Percentiles rank a stretch among this genome's conserved stretches.
These are phyloP conservation scores for Solanum hybrid DNA, from an alignment of 305 asterid genomes.

Conservation along the genomic window DNA sequence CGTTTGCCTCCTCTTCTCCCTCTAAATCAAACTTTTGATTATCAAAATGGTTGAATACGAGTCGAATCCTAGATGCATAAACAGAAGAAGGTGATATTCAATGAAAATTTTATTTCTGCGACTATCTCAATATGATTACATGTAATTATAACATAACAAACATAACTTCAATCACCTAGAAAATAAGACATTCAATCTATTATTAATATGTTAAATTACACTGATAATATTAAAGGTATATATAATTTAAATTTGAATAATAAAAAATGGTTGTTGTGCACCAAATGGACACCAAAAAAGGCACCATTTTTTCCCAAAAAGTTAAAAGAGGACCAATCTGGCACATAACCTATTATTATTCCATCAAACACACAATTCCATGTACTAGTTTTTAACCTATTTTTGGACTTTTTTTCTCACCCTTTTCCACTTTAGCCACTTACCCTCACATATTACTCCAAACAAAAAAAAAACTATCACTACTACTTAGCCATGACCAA, in stretches of 20 bases:
- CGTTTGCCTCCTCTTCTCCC: background rate
- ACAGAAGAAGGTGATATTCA: background rate
- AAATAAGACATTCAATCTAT: background rate
- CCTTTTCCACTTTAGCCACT: constrained; percentile 35
- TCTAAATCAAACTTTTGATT: background rate
- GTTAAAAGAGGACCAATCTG: constrained; percentile 24
- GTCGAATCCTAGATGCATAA: background rate
- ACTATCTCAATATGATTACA: background rate
- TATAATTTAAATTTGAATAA: background rate
- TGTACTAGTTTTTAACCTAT: constrained; percentile 42
- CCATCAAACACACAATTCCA: constrained; percentile 64
- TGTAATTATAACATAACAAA: background rate
- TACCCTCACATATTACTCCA: constrained; percentile 10
- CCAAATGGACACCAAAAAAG: constrained; percentile 24
- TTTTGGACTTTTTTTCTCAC: constrained; percentile 29
- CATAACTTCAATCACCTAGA: background rate
- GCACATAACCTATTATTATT: constrained; percentile 43
- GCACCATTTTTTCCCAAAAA: constrained; percentile 25
- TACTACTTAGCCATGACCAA: constrained; percentile 32
- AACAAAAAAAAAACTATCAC: constrained; percentile 6
- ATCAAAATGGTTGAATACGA: background rate
- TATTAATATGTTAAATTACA: no score
- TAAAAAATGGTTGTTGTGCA: constrained; percentile 17
- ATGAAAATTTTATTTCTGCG: background rate
- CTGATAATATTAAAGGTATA: background rate